Evolutionary conservation across 1,284 basidiomycete species (phyloP).

Genomic region (Ceratobasidium sp.): DNA sequence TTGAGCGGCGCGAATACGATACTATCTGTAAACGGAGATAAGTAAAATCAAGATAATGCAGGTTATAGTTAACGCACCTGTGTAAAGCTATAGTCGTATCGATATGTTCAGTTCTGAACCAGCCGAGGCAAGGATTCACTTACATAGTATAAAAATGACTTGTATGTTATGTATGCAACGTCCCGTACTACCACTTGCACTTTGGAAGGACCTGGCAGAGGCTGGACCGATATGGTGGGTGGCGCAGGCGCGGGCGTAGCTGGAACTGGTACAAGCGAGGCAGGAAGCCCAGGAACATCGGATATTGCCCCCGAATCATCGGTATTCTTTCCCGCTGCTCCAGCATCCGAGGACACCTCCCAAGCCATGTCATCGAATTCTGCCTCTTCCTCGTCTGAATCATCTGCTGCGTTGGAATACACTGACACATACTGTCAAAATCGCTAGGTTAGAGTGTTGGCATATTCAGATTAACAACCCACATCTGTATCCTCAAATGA

Average conservation of each 20-base stretch:
- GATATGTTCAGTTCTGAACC: not conserved
- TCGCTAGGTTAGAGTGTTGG: not conserved
- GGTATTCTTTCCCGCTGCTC: slow-evolving; percentile 32
- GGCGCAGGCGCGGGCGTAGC: not conserved
- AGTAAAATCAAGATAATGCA: slow-evolving; percentile 15
- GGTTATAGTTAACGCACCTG: slow-evolving; percentile 8
- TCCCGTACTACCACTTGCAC: slow-evolving; percentile 75
- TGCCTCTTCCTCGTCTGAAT: slow-evolving; percentile 59
- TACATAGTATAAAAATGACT: slow-evolving; percentile 85
- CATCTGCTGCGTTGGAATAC: slow-evolving; percentile 24
- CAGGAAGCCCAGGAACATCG: slow-evolving; percentile 26
- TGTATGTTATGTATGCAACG: slow-evolving; percentile 84
- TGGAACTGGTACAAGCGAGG: slow-evolving; percentile 30
- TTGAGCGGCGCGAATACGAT: slow-evolving; percentile 87
- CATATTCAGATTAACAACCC: not conserved
- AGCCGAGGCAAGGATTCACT: slow-evolving; percentile 50
- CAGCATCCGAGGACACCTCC: slow-evolving; percentile 45
- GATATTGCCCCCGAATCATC: slow-evolving; percentile 40
- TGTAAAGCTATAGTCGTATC: not conserved
- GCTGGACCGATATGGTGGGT: not conserved
- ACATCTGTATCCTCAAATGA: slow-evolving; percentile 55
- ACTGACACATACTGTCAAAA: slow-evolving; percentile 7
- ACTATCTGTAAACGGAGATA: slow-evolving; percentile 85
- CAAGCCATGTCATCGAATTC: slow-evolving; percentile 49
- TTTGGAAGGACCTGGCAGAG: slow-evolving; percentile 56